Conservation (phyloP, 208 protist species). For the Trypanosomatidae sp. region DNA sequence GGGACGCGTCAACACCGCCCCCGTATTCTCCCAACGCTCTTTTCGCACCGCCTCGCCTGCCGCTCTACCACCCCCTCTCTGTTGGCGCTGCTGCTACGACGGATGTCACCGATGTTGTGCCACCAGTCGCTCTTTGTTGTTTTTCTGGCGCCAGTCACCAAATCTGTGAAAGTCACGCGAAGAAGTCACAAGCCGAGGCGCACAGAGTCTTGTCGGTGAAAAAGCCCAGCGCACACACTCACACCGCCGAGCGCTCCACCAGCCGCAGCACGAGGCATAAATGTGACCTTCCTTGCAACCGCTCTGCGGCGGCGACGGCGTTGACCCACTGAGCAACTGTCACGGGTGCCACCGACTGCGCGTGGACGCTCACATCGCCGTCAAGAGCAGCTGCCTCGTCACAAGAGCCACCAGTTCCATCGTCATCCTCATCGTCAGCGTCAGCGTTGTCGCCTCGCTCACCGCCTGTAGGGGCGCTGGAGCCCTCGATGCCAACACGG, state of each 20-base stretch:
- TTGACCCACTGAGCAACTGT: constrained; percentile 15
- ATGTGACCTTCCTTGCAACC: background rate
- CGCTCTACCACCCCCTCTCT: background rate
- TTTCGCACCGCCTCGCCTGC: background rate
- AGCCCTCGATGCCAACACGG: background rate
- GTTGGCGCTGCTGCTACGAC: background rate
- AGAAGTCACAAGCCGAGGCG: too few species aligned
- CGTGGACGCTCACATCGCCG: background rate
- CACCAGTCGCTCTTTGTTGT: background rate
- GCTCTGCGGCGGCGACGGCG: constrained; percentile 21
- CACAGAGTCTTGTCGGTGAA: too few species aligned
- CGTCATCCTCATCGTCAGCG: background rate
- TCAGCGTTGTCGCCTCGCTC: background rate
- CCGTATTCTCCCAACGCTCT: background rate
- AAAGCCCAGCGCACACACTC: background rate
- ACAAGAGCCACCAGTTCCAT: background rate
- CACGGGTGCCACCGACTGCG: background rate
- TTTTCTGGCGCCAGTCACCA: background rate
- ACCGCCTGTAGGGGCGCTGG: background rate
- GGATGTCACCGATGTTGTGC: background rate
- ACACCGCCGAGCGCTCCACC: constrained; percentile 21
- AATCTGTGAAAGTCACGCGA: background rate
- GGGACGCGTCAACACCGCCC: background rate
- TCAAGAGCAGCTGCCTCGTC: background rate
- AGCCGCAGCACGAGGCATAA: constrained; percentile 4